Percentiles rank a stretch among this genome's conserved stretches.
Conservation (phyloP, 192 early-diverging fungal genomes). For the Coemansia sp. region DNA sequence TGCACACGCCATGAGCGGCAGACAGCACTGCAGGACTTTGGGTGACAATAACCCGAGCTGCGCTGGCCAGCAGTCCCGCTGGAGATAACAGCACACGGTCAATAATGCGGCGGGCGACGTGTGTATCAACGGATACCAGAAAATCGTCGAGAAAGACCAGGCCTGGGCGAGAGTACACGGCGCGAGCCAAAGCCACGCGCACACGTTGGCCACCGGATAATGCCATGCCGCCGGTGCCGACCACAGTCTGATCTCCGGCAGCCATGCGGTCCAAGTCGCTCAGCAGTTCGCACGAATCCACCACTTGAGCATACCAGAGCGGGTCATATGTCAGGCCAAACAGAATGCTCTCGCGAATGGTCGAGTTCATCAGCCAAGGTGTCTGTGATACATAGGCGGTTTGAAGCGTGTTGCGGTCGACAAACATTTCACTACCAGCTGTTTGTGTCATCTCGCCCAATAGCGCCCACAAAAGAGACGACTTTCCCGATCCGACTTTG, state of each 20-base stretch:
- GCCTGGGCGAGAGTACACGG: conserved; percentile 65
- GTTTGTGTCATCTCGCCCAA: conserved; percentile 64
- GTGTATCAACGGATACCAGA: conserved; percentile 60
- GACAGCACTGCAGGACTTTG: conserved; percentile 48
- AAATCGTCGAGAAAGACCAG: conserved; percentile 72
- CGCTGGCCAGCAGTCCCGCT: conserved; percentile 22
- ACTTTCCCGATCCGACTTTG: conserved; percentile 82
- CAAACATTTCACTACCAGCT: background rate
- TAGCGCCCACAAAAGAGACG: conserved; percentile 67
- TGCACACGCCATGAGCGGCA: conserved; percentile 46
- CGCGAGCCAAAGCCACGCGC: conserved; percentile 64
- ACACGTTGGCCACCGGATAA: conserved; percentile 63
- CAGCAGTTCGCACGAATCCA: conserved; percentile 19
- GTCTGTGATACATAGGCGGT: conserved; percentile 25
- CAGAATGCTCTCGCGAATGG: conserved; percentile 44
- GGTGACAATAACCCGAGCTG: conserved; percentile 55
- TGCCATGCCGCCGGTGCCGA: conserved; percentile 57
- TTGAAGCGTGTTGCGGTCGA: background rate
- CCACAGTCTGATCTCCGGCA: conserved; percentile 46
- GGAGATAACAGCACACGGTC: conserved; percentile 61
- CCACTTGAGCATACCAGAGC: conserved; percentile 13
- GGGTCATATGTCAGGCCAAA: conserved; percentile 32
- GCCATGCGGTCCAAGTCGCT: conserved; percentile 21
- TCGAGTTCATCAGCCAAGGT: conserved; percentile 46
- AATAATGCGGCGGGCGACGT: conserved; percentile 53